These are phyloP conservation scores for Crucihimalaya himalaica DNA, from an alignment of 345 rosid species.

Conservation along the genomic window DNA sequence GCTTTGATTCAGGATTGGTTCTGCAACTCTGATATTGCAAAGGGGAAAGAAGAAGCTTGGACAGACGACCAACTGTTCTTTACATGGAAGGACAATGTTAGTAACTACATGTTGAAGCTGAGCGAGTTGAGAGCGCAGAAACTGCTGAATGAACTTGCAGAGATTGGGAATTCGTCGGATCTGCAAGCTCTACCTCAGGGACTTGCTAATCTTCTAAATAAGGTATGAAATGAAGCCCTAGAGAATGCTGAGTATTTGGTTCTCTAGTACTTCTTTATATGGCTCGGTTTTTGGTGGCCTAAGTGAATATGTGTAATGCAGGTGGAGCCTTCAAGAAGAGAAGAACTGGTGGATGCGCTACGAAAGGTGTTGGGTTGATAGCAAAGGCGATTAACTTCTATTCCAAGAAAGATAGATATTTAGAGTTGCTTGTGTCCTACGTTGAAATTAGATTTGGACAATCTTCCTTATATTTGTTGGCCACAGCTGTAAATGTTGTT, in stretches of 20 bases:
- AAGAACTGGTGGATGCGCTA: conserved; percentile 53
- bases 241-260: background rate
- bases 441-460: background rate
- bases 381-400: conserved; percentile 3
- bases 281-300: conserved; percentile 18
- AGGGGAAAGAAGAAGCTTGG: conserved; percentile 70
- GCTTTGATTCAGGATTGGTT: conserved; percentile 80
- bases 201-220: conserved; percentile 81
- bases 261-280: conserved; percentile 15
- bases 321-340: conserved; percentile 76
- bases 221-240: conserved; percentile 49
- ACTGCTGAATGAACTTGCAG: conserved; percentile 64
- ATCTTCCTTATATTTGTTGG: background rate
- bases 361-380: conserved; percentile 57
- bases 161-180: conserved; percentile 71
- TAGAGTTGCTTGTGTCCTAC: background rate
- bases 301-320: conserved; percentile 48
- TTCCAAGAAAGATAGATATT: background rate
- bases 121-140: conserved; percentile 77
- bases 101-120: conserved; percentile 62
- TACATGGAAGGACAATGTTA: conserved; percentile 66
- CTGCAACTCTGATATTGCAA: conserved; percentile 57
- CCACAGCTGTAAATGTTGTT: conserved; percentile 35
- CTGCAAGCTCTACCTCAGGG: conserved; percentile 86
- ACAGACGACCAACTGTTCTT: conserved; percentile 78